Conservation (phyloP, 1,139 yeast species). For the Blastobotrys apis region DNA sequence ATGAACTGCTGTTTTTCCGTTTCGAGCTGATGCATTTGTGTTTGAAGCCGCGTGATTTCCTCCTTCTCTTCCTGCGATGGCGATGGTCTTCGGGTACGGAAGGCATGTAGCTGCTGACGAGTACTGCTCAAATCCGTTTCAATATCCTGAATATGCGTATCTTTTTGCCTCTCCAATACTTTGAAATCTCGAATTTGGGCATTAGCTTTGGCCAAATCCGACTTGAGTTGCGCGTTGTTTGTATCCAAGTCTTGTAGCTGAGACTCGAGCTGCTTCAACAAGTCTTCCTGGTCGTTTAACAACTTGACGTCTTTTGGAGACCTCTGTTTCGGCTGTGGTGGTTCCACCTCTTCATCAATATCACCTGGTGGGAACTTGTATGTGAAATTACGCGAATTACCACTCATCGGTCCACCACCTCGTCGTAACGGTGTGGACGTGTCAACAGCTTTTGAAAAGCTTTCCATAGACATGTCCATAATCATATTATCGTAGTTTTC, state of each 20-base stretch:
- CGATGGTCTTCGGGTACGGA: neutral
- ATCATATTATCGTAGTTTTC: no score
- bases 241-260: conserved; percentile 15
- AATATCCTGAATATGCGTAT: conserved; percentile 16
- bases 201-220: conserved; percentile 13
- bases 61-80: conserved; percentile 7
- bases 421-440: neutral
- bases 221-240: conserved; percentile 12
- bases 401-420: neutral
- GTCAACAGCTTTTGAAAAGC: neutral
- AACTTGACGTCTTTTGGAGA: conserved; percentile 9
- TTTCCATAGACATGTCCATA: conserved; percentile 4
- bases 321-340: no score
- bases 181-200: conserved; percentile 16
- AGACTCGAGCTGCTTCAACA: conserved; percentile 17
- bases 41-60: conserved; percentile 9
- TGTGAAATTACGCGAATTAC: neutral
- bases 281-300: conserved; percentile 17
- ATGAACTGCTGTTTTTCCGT: conserved; percentile 11
- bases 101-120: conserved; percentile 10
- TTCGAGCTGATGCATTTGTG: conserved; percentile 14
- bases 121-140: conserved; percentile 17
- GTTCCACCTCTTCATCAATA: neutral
- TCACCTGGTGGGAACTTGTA: neutral
- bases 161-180: conserved; percentile 15